Base-by-base conservation (phyloP, 306 rosid genomes). In the Prunus persica region DNA sequence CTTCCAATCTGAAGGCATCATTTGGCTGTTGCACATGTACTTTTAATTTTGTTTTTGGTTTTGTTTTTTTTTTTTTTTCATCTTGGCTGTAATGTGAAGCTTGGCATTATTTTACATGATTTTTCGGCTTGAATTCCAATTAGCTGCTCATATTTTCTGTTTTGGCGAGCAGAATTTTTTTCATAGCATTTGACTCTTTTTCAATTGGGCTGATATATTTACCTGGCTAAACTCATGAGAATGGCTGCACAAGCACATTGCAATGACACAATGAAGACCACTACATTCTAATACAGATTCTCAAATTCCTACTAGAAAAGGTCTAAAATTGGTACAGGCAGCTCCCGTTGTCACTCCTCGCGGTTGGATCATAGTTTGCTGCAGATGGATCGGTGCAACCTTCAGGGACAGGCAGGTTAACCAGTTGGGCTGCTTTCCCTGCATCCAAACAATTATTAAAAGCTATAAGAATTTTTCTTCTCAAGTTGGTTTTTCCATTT, bases 361-460 rank as follows among this genome's bases (percentile, higher is more conserved):
- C 87, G 4, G 91, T 85, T 45, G 87, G 91, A 78, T 88, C 91
- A 30, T 55, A 84, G 87, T 86, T 90, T 81, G 76, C 78, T 16
- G 91, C 89, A 69, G 67, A 27, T 74, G 90, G 87, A 43, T 90
- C 85, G 54, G 88, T 83, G 71, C 91, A 83, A 49, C 91, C 92
- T 86, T 84, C 87, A 20, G 85, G 87, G 12, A 86, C 86, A 70
- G 88, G 92, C 80, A 90, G 25, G 65, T 82, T 71, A 73, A 90
- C 83, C 71, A 85, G 91, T 57, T 90, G 91, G 41, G 90, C 84
- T 51, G 79, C 91, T 82, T 85, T 73, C 57, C 85, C 88, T 81
- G 91, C 89, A 88, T 69, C 84, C 86, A 81, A 77, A 77, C 61
- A 90, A 69, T 60, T 68, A 84, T 64, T 54, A 5, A 83, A 84